Conservation (phyloP, 805 yeast species). For the Starmerella roubikii region DNA sequence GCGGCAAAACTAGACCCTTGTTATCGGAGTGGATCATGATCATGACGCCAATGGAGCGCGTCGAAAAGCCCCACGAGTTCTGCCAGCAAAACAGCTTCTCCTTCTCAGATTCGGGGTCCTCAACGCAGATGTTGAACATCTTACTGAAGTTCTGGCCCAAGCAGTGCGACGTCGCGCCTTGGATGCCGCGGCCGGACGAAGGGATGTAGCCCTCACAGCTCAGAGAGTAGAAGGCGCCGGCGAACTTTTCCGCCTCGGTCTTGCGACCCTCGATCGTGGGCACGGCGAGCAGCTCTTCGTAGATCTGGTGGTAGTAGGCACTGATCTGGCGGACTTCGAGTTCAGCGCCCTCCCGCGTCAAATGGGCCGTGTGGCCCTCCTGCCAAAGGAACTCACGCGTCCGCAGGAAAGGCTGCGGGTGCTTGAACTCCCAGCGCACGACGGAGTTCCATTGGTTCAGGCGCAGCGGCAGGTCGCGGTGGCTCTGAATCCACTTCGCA, state of each 20-base stretch:
- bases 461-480: constrained; percentile 91
- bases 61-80: constrained; percentile 98
- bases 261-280: constrained; percentile 92
- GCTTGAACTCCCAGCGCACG: constrained; percentile 99
- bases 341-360: constrained; percentile 68
- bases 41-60: constrained; percentile 99
- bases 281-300: constrained; percentile 87
- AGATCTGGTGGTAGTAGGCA: constrained; percentile 71
- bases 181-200: constrained; percentile 98
- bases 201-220: constrained; percentile 95
- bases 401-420: constrained; percentile 97
- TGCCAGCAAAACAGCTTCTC: constrained; percentile 85
- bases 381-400: constrained; percentile 99
- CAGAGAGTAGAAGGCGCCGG: constrained; percentile 93
- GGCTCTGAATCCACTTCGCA: constrained; percentile 97
- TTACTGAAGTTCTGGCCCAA: constrained; percentile 96
- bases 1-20: constrained; percentile 96
- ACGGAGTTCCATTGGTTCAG: constrained; percentile 99
- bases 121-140: constrained; percentile 93
- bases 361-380: constrained; percentile 98
- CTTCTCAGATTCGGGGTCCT: constrained; percentile 71
- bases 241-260: constrained; percentile 96
- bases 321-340: constrained; percentile 76
- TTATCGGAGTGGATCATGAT: constrained; percentile 97
- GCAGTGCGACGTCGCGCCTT: constrained; percentile 97